These are phyloP conservation scores for Saccharomycopsis oosterbeekiorum DNA, from an alignment of 805 yeast species.

Conservation along the genomic window DNA sequence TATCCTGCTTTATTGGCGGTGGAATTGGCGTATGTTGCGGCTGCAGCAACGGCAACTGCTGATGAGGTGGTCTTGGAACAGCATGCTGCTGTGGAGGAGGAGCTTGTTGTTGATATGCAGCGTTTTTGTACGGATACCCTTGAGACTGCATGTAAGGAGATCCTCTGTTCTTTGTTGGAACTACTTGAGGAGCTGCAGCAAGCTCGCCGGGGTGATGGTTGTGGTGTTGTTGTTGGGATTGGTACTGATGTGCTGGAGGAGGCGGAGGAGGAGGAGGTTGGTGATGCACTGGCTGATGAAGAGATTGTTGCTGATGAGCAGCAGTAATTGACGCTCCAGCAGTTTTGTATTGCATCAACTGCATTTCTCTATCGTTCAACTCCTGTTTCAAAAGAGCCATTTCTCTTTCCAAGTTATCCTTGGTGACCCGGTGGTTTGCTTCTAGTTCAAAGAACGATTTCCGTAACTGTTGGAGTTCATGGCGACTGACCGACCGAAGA, in stretches of 20 bases:
- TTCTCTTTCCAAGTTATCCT: constrained; percentile 89
- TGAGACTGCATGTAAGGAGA: neutral
- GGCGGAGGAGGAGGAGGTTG: neutral
- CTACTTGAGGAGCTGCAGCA: neutral
- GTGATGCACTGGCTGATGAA: neutral
- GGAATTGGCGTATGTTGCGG: constrained; percentile 18
- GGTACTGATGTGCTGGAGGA: neutral
- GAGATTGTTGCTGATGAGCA: neutral
- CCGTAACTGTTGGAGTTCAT: constrained; percentile 87
- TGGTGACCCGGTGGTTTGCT: constrained; percentile 86
- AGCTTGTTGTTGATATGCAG: neutral
- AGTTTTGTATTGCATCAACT: constrained; percentile 27
- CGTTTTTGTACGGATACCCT: neutral
- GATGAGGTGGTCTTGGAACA: constrained; percentile 25
- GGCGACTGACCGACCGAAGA: constrained; percentile 19
- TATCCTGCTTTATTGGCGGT: constrained; percentile 2
- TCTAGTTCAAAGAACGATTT: constrained; percentile 91
- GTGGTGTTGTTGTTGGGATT: neutral
- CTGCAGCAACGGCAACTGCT: constrained; percentile 20
- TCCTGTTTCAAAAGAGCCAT: constrained; percentile 76
- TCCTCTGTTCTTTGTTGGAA: neutral
- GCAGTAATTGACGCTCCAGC: neutral
- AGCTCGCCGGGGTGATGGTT: neutral
- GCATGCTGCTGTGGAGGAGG: constrained; percentile 25
- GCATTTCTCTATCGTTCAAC: constrained; percentile 69